Base-by-base conservation (phyloP, 805 yeast species). In the Zygosaccharomyces pseudorouxii region DNA sequence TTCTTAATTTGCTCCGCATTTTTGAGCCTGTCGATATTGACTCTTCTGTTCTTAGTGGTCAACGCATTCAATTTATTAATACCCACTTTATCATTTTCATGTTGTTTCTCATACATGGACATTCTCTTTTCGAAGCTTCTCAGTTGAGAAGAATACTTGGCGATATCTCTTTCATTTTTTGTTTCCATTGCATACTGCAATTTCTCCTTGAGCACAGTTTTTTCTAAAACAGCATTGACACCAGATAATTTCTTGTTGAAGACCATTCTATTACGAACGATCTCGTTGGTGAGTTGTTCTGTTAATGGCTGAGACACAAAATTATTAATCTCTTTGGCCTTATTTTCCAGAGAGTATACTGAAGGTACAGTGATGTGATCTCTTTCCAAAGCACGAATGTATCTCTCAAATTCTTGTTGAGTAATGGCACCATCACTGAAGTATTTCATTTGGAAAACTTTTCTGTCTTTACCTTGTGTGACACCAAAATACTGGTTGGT, bases 1-100 rank as follows among this genome's bases (percentile, higher is more conserved):
- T 77, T 75, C 42, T 85, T 80, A 57, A 74, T 73, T 43, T 81
- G 68, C 64, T 90, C 97, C 0, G 96, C 97, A 58, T 78, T 76
- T 61, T 95, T 82, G 56, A 89, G 80, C 42, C 79, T 79, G 45
- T 81, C 81, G 64, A 82, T 82, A 67, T 92, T 92, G 54, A 84
- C 76, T 58, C 80, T 85, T 65, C 96, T 79, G 68, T 93, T 93
- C 60, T 96, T 81, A 58, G 86, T 84, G 55, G 89, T 89, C 45
- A 89, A 86, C 55, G 79, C 80, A 38, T 85, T 79, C 71, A 89
- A 75, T 49, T 79, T 74, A 37, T 60, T 54, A 68, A 73, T 53
- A 68, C 72, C 59, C 64, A 66, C 49, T 69, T 68, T 63, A 54
- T 68, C 69, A 53, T 66, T 65, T 48, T 71, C 74, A 42, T 65